Evolutionary conservation across 495 filamentous ascomycete genomes (phyloP), one percentile per base, ranked within the genome.

Genomic region (Penicillium lagena): DNA sequence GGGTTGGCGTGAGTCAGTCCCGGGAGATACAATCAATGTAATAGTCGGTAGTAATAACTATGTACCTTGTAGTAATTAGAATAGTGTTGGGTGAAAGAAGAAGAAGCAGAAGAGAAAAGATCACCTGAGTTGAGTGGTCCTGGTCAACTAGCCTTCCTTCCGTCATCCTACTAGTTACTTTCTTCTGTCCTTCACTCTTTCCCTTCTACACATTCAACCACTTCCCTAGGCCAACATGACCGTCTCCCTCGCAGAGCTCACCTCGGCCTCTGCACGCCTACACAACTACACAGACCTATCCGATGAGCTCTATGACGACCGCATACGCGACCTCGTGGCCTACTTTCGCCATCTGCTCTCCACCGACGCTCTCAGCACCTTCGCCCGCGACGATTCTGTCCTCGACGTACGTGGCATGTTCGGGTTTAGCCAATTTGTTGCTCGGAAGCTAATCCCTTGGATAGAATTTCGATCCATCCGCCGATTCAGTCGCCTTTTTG

Each of bases 401-500:
- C 39, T 68, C 12, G 52, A 67, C 47, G 68, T 68, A 49, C 61
- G 66, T 34, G 10, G 10, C 39, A 27, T 29, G 10, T 33, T 39
- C 11, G 30, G 12, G 7, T 3, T 30, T 22, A 9, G 27, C 29
- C n/a, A 12, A 34, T 11, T 4, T 22, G 22, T 22, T 4, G 22
- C 22, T 22, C 22, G 22, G 22, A 22, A 22, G 22, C 22, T 22
- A 22, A 22, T 6, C 22, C 22, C 22, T 22, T 35, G 14, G 30
- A 6, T 36, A 76, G 72, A 51, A 58, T 17, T 51, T 77, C 30
- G 60, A 71, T 44, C 70, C 74, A 12, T 55, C 59, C 9, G 53
- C 52, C 13, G 70, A 77, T 45, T 67, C 68, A 3, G 38, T 73
- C 27, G 58, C 67, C 8, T 77, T 68, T 45, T 54, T 76, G 11